Base-by-base conservation (phyloP, 2,329 filamentous ascomycete genomes). In the Aspergillaceae sp. region DNA sequence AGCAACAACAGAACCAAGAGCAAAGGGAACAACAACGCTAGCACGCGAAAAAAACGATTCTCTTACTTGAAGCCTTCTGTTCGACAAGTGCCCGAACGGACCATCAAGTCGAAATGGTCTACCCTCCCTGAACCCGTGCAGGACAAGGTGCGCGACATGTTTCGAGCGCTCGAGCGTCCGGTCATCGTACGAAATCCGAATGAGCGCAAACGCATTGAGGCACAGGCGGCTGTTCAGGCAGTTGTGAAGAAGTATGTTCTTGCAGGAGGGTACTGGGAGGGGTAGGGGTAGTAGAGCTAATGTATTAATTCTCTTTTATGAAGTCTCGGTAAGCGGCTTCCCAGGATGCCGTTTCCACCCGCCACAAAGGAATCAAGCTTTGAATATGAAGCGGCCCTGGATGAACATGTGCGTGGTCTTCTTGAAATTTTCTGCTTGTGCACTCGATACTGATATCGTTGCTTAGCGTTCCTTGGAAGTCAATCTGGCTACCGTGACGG, bases 301-400 rank as follows among this genome's bases (percentile, higher is more conserved):
- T 28, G 3, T 43, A 5, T 27, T 6, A 11, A 42, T 47, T n/a
- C 9, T 29, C 28, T 28, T 3, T 30, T 37, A 2, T 33, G 8
- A 42, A 70, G 67, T 48, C 56, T 71, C 45, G 62, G 59, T 26
- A 66, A 63, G 52, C 61, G 70, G 37, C 58, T 73, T 3, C 69
- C 70, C 33, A 62, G 67, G 49, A 72, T 73, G 69, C 68, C 69
- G 4, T 73, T 73, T 48, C 70, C 70, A 1, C 68, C 68, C 4
- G 56, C 62, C 28, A 65, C 66, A 7, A 69, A 69, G 44, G 68
- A 70, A 37, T 61, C 62, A 0, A 62, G 60, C 42, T 72, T 73
- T 50, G 67, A 72, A 50, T 69, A 70, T 40, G 70, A 72, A 47
- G 58, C 65, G 42, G 67, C 64, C 4, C 57, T 73, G 6, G 58